Base-by-base conservation (phyloP, 495 filamentous ascomycete species). In the Penicillium salamii region DNA sequence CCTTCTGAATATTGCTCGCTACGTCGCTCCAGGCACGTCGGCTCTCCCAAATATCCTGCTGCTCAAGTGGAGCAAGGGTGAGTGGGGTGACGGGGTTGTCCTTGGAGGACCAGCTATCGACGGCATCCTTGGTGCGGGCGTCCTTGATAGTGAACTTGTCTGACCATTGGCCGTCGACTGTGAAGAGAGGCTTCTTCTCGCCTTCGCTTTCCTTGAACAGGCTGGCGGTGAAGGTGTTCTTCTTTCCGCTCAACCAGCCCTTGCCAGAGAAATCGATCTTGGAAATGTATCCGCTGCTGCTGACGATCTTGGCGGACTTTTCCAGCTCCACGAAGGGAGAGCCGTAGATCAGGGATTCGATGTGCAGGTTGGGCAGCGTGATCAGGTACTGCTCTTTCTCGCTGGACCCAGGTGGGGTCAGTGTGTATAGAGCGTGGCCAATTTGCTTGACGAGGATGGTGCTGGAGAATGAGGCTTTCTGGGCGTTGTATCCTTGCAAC, bases 381-480 rank as follows among this genome's bases (percentile, higher is more conserved):
- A 98, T 96, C 51, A 97, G 71, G 67, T 90, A 95, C 51, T 78
- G 79, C 63, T 96, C 91, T 35, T 69, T 76, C 42, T 74, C 71
- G 23, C 70, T 70, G 19, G 78, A 72, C 21, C 70, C 69, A 48
- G 74, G 83, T 4, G 72, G 71, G 39, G 89, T 87, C 46, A 96
- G 68, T 21, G 87, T 83, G 42, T 91, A 80, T 15, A 95, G 70
- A n/a, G 92, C 91, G 59, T 97, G 92, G 46, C 93, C 93, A 67
- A 97, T 87, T 75, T 97, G 92, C 71, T 93, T 95, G 63, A 98
- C 85, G 55, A 92, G 84, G 67, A 98, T 97, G 9, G 92, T 95
- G 51, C 86, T 85, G 24, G 86, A 87, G 65, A 97, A 96, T 18
- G 86, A 90, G 6, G 91, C 93, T 66, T 96, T 97, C 61, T 97